Evolutionary conservation across 768 basidiomycete genomes (phyloP).

Genomic region (Mycena leptocephala): DNA sequence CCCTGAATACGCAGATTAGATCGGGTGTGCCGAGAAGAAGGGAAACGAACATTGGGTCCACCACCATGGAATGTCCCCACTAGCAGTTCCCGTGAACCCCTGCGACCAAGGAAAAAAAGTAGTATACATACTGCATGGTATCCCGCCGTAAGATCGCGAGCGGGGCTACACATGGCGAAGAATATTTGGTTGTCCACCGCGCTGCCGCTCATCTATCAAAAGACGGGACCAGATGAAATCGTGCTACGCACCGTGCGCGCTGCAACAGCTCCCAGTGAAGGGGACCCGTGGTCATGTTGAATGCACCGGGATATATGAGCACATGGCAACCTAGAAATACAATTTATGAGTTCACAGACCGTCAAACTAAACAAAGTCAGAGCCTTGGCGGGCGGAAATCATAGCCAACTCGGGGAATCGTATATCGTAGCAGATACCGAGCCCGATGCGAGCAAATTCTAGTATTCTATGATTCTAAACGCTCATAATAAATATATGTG

Average conservation of each 20-base stretch:
- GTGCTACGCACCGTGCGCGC: constrained; percentile 76
- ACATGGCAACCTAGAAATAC: constrained; percentile 80
- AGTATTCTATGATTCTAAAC: background rate
- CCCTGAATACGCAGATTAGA: constrained; percentile 64
- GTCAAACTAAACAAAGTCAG: background rate
- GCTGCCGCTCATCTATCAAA: constrained; percentile 55
- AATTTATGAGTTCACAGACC: background rate
- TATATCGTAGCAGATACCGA: constrained; percentile 97
- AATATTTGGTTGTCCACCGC: constrained; percentile 98
- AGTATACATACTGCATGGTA: constrained; percentile 84
- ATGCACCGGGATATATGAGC: constrained; percentile 94
- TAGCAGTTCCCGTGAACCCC: constrained; percentile 46
- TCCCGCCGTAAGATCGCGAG: constrained; percentile 83
- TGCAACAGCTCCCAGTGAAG: constrained; percentile 97
- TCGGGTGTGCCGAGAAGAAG: background rate
- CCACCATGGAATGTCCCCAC: constrained; percentile 94
- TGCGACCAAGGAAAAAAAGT: background rate
- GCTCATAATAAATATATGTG: background rate
- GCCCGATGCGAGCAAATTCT: constrained; percentile 98
- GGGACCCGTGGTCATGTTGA: constrained; percentile 96
- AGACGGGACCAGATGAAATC: background rate
- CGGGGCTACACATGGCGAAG: constrained; percentile 96
- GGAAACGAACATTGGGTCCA: constrained; percentile 84
- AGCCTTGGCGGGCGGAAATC: constrained; percentile 90
- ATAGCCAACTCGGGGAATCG: constrained; percentile 95